Percentiles rank a stretch among this genome's conserved stretches.
These are phyloP conservation scores for Aspergillaceae sp. DNA, from an alignment of 2,329 filamentous ascomycete genomes.

Conservation along the genomic window DNA sequence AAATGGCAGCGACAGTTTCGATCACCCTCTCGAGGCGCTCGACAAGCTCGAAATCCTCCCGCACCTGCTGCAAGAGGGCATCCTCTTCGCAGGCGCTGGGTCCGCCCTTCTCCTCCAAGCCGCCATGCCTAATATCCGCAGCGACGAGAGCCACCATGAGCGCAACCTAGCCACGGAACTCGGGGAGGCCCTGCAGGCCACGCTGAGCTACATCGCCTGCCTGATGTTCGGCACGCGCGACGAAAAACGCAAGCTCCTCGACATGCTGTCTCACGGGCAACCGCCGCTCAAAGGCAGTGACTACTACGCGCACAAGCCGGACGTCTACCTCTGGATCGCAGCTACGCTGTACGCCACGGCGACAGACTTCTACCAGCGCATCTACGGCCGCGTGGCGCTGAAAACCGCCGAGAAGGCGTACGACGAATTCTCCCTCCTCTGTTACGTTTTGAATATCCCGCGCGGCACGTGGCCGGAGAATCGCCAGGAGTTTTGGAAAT, in stretches of 20 bases:
- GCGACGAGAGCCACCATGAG: constrained; percentile 7
- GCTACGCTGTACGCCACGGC: constrained; percentile 29
- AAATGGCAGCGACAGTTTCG: neutral
- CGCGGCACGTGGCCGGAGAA: constrained; percentile 22
- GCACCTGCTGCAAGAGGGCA: constrained; percentile 28
- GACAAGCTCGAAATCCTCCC: constrained; percentile 27
- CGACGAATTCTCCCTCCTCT: constrained; percentile 21
- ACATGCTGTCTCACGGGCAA: constrained; percentile 14
- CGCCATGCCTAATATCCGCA: constrained; percentile 19
- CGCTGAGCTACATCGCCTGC: constrained; percentile 27
- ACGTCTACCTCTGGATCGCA: constrained; percentile 23
- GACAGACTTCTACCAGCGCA: constrained; percentile 30
- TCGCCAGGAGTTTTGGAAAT: constrained; percentile 27
- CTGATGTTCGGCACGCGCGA: constrained; percentile 23
- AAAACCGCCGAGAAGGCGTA: constrained; percentile 25
- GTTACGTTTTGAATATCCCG: constrained; percentile 19
- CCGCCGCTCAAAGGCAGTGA: constrained; percentile 15
- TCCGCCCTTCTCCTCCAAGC: constrained; percentile 28
- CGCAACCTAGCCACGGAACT: constrained; percentile 21
- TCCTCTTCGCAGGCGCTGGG: constrained; percentile 27
- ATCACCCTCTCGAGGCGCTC: constrained; percentile 18
- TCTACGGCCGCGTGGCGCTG: constrained; percentile 25
- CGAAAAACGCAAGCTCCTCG: constrained; percentile 22
- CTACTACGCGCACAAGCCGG: constrained; percentile 14
- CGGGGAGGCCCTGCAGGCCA: constrained; percentile 20